Evolutionary conservation across 257 asterid genomes (phyloP).

Genomic region (Orobanche coerulescens): DNA sequence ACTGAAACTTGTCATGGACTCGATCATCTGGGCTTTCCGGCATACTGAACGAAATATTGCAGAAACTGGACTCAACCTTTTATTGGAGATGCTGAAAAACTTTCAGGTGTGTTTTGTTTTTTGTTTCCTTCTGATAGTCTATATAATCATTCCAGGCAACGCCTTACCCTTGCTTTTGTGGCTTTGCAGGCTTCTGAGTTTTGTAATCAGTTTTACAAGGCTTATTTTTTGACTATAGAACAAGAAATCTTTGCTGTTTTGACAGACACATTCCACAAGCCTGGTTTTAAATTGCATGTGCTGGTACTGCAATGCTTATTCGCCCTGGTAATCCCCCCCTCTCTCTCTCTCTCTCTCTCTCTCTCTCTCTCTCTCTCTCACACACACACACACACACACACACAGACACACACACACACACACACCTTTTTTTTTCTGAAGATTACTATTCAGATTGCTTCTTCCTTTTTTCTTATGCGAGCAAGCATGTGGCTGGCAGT

Average conservation of each 20-base stretch:
- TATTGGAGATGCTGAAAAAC: conserved; percentile 81
- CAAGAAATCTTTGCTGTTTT: conserved; percentile 90
- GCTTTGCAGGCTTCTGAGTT: conserved; percentile 64
- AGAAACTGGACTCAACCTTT: conserved; percentile 92
- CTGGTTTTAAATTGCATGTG: conserved; percentile 86
- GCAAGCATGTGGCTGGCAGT: conserved; percentile 12
- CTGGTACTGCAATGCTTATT: conserved; percentile 67
- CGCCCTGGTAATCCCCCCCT: conserved; percentile 44
- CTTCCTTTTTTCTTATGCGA: neutral
- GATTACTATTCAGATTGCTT: neutral
- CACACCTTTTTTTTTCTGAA: neutral
- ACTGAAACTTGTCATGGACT: conserved; percentile 93
- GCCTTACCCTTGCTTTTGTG: conserved; percentile 21
- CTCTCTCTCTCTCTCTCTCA: too few species aligned
- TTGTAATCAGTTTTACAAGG: conserved; percentile 62
- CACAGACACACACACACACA: neutral
- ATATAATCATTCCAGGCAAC: neutral
- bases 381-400: neutral
- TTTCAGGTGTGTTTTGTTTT: conserved; percentile 54
- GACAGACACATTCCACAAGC: conserved; percentile 87
- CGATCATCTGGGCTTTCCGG: conserved; percentile 99
- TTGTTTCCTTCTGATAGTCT: conserved; percentile 3
- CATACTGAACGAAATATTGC: conserved; percentile 98
- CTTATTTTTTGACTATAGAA: conserved; percentile 67
- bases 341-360: neutral